A percentile compares a stretch with the other conserved stretches of the same genome.
phyloP scores from a whole-genome alignment of 345 rosid species.

The Noccaea bulbosa region DNA sequence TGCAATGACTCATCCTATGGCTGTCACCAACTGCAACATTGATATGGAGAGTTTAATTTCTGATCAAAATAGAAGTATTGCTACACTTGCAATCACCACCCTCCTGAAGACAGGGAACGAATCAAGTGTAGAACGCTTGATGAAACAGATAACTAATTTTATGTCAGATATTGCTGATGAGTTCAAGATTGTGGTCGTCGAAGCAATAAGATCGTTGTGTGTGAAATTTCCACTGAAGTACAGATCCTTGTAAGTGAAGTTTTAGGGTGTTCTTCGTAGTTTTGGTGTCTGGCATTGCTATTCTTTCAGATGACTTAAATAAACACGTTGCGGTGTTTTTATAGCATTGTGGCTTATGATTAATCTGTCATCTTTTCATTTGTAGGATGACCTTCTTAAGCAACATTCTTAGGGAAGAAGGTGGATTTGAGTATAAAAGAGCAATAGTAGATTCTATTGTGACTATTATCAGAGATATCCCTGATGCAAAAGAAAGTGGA shows the following conservation, averaged over 20 bases:
- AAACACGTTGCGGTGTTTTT: not conserved
- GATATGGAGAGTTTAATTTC: slow-evolving; percentile 99
- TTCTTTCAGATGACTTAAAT: slow-evolving; percentile 2
- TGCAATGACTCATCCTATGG: slow-evolving; percentile 99
- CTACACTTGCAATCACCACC: slow-evolving; percentile 98
- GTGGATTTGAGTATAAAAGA: slow-evolving; percentile 97
- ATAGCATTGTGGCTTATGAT: slow-evolving; percentile 15
- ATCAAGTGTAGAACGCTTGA: slow-evolving; percentile 94
- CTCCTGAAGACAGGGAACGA: slow-evolving; percentile 98
- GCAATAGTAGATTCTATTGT: slow-evolving; percentile 98
- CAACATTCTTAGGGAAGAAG: slow-evolving; percentile 99
- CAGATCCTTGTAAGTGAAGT: slow-evolving; percentile 81
- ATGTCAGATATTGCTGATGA: slow-evolving; percentile 99
- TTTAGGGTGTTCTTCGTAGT: slow-evolving; percentile 3
- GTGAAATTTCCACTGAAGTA: slow-evolving; percentile 95
- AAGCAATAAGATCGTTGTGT: slow-evolving; percentile 96
- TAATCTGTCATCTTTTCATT: slow-evolving; percentile 38
- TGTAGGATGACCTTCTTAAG: slow-evolving; percentile 97
- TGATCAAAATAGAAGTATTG: slow-evolving; percentile 98
- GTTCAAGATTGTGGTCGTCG: slow-evolving; percentile 98
- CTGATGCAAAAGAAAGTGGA: slow-evolving; percentile 97
- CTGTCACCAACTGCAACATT: slow-evolving; percentile 97
- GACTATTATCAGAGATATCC: slow-evolving; percentile 94
- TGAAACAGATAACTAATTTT: slow-evolving; percentile 98
- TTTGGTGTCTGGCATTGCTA: slow-evolving; percentile 19